These are phyloP conservation scores for Amylostereum areolatum DNA, from an alignment of 1,284 basidiomycete genomes.

Conservation along the genomic window DNA sequence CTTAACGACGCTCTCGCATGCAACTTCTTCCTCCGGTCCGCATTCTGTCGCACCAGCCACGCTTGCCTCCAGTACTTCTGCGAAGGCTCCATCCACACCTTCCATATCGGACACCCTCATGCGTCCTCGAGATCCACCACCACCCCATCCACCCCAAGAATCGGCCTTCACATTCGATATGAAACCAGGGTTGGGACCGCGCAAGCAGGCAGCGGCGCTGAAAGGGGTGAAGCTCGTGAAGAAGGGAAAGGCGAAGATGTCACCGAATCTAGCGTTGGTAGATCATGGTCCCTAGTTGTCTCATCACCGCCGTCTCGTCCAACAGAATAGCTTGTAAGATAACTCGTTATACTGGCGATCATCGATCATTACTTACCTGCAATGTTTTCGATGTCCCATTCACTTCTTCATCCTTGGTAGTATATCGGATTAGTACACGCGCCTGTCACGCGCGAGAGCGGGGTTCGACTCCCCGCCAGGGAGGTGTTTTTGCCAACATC, in stretches of 20 bases:
- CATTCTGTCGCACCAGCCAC: background rate
- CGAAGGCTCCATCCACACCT: background rate
- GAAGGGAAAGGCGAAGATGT: background rate
- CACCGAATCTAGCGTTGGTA: background rate
- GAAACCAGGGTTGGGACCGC: background rate
- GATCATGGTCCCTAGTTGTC: no score
- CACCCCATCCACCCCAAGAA: background rate
- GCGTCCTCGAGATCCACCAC: background rate
- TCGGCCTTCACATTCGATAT: background rate
- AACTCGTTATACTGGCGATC: no score
- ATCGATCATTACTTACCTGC: no score
- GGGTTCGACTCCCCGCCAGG: slow-evolving; percentile 36
- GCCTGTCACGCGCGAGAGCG: slow-evolving; percentile 32
- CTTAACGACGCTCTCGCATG: background rate
- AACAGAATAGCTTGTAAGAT: no score
- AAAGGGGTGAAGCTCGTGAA: slow-evolving; percentile 5
- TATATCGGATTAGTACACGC: slow-evolving; percentile 19
- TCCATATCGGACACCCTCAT: background rate
- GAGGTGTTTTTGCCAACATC: slow-evolving; percentile 17
- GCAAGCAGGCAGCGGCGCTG: background rate
- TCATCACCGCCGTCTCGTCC: no score
- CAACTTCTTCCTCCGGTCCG: background rate
- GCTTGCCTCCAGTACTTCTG: background rate
- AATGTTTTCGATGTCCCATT: no score
- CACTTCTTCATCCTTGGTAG: slow-evolving; percentile 19